Base-by-base conservation (phyloP, 2,329 filamentous ascomycete species). In the Lomentospora prolificans region DNA sequence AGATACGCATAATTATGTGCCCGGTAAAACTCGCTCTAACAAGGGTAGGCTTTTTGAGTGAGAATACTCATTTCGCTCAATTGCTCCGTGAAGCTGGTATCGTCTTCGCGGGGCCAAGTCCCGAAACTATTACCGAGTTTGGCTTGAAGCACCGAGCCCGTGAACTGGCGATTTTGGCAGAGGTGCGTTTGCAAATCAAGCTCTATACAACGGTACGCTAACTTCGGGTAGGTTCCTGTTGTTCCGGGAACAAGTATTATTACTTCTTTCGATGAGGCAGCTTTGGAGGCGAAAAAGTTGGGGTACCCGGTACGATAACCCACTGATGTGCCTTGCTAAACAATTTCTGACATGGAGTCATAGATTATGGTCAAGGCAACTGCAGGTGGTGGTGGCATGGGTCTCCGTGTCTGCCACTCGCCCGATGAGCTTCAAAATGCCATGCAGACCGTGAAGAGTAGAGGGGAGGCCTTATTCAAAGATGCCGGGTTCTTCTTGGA, bases 51-150 rank as follows among this genome's bases (percentile, higher is more conserved):
- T 86, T 86, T 58, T 66, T 87, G 1, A 79, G 78, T 0, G 84
- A 87, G 57, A 84, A 85, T 62, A 74, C 79, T 3, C 72, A 78
- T 3, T 86, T 87, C 63, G 82, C 84, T 0, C 64, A 71, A 22
- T 67, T 70, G 0, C 76, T 84, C 1, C 65, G 71, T 22, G 68
- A 74, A 7, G 76, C 75, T 1, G 84, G 81, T 0, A 70, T 87
- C 58, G 69, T 71, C 1, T 87, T 80, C 70, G 73, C 81, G 12
- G 84, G 84, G 0, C 84, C 84, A 2, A 75, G 72, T 9, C 70
- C 80, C 0, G 66, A 73, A 66, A 22, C 60, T 74, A 4, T 71
- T 71, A 0, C 51, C 70, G 22, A 74, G 30, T 33, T 33, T 33
- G 30, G 30, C 30, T 33, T 33, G 30, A 33, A 74, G 46, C 69